Base-by-base conservation (phyloP, 257 asterid genomes). In the Ligustrum vulgare region DNA sequence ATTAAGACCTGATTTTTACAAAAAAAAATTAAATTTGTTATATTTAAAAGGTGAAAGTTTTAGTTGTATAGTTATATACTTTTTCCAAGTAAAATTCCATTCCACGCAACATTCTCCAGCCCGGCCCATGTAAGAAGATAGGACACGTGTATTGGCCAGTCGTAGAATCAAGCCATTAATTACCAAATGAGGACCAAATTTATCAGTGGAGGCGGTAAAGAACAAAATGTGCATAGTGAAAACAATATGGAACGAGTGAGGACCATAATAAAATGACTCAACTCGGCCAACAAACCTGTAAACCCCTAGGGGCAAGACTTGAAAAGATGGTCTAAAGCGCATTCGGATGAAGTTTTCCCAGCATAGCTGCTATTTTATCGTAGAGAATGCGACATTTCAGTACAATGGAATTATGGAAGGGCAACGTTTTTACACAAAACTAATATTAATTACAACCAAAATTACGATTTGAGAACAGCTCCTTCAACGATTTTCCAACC, bases 401-500 rank as follows among this genome's bases (percentile, higher is more conserved):
- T 45, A 12, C n/a, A 45, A 13, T 45, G 54, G n/a, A 43, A 12
- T 7, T 12, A 13, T 45, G 54, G 31, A 28, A 28, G 31, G 31
- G 31, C 31, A 28, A 28, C n/a, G n/a, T n/a, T 28, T 28, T 73
- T 84, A 86, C 89, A 85, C 16, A 62, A 43, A 73, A 66, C 45
- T 20, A 70, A 73, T 45, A 47, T 67, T 51, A 20, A 64, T 58
- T 70, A 76, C 86, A 66, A 67, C 75, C 31, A 45, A 49, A 67
- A 62, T 83, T 83, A 88, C 0, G 96, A 84, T 85, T 89, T 94
- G 25, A 92, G 94, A 71, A 92, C 98, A 71, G 98, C 98, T 51
- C 99, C 99, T 81, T 89, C 99, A n/a, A 89, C 83, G 76, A 92
- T 92, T 86, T 86, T 92, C 99, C 99, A 92, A 56, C 93, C 96